Percentiles rank a stretch among this genome's conserved stretches.
phyloP scores from a whole-genome alignment of 306 rosid species.

The Corylus heterophylla region DNA sequence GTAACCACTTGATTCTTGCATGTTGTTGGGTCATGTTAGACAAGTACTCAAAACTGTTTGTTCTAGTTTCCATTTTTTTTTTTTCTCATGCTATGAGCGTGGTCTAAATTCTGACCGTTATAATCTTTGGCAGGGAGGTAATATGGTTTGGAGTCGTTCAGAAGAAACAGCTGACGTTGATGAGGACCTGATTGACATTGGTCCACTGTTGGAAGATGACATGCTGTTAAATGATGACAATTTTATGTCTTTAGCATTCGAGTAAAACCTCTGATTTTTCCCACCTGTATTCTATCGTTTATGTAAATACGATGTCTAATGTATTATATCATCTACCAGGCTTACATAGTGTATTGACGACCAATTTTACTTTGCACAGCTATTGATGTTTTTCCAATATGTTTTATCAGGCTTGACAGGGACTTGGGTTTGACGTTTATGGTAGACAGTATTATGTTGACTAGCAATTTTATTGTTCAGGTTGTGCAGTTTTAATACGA shows the following conservation, averaged over 20 bases:
- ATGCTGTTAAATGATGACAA: slow-evolving; percentile 69
- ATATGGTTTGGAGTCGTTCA: slow-evolving; percentile 40
- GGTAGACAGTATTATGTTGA: background rate
- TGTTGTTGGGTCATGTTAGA: background rate
- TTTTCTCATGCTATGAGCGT: background rate
- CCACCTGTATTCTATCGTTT: slow-evolving; percentile 39
- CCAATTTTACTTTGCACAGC: background rate
- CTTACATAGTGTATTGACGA: background rate
- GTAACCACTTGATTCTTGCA: background rate
- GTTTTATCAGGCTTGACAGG: background rate
- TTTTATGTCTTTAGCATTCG: slow-evolving; percentile 71
- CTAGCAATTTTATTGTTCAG: background rate
- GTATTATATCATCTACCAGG: background rate
- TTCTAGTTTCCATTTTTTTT: background rate
- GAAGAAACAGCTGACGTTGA: slow-evolving; percentile 59
- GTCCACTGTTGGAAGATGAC: slow-evolving; percentile 74
- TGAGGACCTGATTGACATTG: slow-evolving; percentile 73
- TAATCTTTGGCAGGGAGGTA: slow-evolving; percentile 39
- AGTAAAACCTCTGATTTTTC: slow-evolving; percentile 41
- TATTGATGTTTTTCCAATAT: background rate
- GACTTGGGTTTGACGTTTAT: background rate
- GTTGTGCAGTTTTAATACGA: background rate
- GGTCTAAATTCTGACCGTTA: background rate
- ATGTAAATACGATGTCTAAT: slow-evolving; percentile 48
- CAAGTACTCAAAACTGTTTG: background rate